Percentiles rank a stretch among this genome's conserved stretches.
Conservation (phyloP, 2,329 filamentous ascomycete species). For the Fusarium secorum region DNA sequence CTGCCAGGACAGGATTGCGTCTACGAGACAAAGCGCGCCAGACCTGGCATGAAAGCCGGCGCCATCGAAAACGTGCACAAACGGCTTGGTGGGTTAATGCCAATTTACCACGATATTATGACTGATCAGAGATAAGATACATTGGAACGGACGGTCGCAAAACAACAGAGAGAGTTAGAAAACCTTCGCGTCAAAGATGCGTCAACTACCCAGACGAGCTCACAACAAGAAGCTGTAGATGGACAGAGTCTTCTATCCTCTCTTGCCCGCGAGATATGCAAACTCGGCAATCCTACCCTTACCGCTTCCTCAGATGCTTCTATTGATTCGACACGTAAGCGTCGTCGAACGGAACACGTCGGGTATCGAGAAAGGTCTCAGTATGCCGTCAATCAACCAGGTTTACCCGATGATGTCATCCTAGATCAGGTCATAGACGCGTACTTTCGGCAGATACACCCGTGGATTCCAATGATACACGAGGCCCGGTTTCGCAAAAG, state of each 20-base stretch:
- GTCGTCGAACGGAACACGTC: background rate
- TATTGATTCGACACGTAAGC: background rate
- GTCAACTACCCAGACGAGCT: background rate
- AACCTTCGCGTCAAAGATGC: background rate
- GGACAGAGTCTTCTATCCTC: slow-evolving; percentile 1
- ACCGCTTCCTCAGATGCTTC: background rate
- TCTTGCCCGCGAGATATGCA: slow-evolving; percentile 24
- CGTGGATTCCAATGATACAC: slow-evolving; percentile 30
- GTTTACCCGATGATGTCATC: background rate
- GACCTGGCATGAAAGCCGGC: slow-evolving; percentile 50
- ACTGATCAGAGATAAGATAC: background rate
- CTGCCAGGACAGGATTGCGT: background rate
- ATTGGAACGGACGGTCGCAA: slow-evolving; percentile 17
- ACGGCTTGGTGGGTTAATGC: slow-evolving; percentile 35
- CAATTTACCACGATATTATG: background rate
- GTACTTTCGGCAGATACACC: slow-evolving; percentile 30
- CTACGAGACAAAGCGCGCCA: slow-evolving; percentile 40
- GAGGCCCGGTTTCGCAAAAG: slow-evolving; percentile 22
- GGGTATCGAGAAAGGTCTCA: background rate
- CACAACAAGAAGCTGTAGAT: background rate
- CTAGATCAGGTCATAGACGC: slow-evolving; percentile 22
- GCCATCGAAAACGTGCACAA: slow-evolving; percentile 48
- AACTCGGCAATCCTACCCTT: background rate
- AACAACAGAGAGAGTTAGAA: slow-evolving; percentile 22
- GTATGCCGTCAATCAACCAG: background rate